Evolutionary conservation across 441 rosid genomes (phyloP), one percentile per base, ranked within the genome.

Genomic region (Bruguiera hainesii): DNA sequence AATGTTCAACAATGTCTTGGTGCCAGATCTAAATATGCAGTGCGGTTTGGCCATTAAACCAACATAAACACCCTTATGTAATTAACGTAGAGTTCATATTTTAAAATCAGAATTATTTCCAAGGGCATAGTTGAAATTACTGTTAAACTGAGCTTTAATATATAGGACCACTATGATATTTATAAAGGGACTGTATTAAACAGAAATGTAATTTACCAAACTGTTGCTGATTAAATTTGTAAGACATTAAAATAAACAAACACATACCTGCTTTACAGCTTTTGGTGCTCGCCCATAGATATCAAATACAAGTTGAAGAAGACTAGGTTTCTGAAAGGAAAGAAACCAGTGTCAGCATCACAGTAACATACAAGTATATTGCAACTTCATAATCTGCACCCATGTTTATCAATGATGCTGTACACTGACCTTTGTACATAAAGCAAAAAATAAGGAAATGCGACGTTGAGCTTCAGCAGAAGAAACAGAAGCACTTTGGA

Each of bases 381-480:
- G 5, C 21, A 20, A 55, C 35, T 49, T 51, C 52, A 39, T 63
- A 11, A 42, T 42, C 48, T 42, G 48, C 16, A 42, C 18, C 18
- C 48, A 42, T 42, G 5, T 42, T 50, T 56, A 69, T 67, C 37
- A 64, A 29, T 61, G 63, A 31, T 63, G 58, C 42, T 66, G 67
- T 57, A 56, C 50, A 62, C 85, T 69, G 62, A 96, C 99, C 98
- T 96, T 94, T 72, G 89, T 89, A 77, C 98, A 96, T 63, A 96
- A 84, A 71, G 98, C 98, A 71, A 91, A 96, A 85, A 82, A 91
- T 75, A 96, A 81, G 76, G 99, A 96, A 72, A 84, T 77, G 25
- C 81, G 82, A 64, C 90, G 86, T 75, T 96, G 99, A 69, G 90
- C 95, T 80, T 93, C 99, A 69, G 95, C 64, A 73, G 83, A 61